Evolutionary conservation across 2,329 filamentous ascomycete species (phyloP), one percentile per base, ranked within the genome.

Genomic region (Dothistroma septosporum): DNA sequence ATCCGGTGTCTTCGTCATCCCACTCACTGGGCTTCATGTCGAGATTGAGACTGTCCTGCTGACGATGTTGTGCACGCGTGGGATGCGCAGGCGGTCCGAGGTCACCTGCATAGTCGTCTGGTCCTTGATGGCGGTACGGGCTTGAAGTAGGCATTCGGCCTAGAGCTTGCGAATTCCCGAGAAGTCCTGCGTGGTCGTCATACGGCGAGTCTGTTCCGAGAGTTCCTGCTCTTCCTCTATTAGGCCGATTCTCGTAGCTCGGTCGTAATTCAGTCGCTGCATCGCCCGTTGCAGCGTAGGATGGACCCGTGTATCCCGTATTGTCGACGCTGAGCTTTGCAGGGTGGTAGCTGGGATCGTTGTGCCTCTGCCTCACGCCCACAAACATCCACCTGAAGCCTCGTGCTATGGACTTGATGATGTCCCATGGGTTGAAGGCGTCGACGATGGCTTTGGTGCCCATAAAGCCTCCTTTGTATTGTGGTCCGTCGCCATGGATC

Each of bases 331-430:
- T 55, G 21, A 64, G 48, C 47, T 69, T 69, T 22, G 60, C 53
- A 11, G 67, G 57, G 44, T 69, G 66, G 60, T 81, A 81, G 24
- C 74, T 77, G 5, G 69, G 58, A 62, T 81, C 79, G 7, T 72
- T 61, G 58, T 75, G 71, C 37, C 88, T 83, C 63, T 79, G 75
- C 72, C 85, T 87, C 57, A 85, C 82, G 47, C 91, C 91, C 16
- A 91, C 85, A 64, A 92, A 87, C 21, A 95, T 78, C 92, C 91
- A 96, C 67, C 88, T 84, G 68, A 91, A 83, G 22, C 89, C 88
- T 55, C 91, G 84, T 9, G 87, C 89, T 63, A 89, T 86, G 0
- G 89, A 89, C 76, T 92, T 95, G 70, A 91, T 76, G 47, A 95
- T 83, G 73, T 96, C 91, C 87, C 90, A 91, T 0, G 89, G 82